Percentiles rank a stretch among this genome's conserved stretches.
Evolutionary conservation across 169 alveolate genomes (phyloP).

Genomic region (Cryptosporidium bovis): DNA sequence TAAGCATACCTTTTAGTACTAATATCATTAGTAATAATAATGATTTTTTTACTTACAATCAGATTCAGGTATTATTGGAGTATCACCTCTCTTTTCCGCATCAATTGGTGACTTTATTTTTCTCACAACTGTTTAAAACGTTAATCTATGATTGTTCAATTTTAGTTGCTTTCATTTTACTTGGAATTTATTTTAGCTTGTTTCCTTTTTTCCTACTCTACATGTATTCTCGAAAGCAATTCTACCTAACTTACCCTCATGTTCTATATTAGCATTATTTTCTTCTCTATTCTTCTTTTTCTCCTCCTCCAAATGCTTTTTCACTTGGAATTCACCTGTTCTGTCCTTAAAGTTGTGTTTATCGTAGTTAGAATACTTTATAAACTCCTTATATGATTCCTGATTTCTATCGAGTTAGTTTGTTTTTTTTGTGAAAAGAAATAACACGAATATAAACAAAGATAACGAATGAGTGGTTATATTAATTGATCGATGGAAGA

Average conservation of each 20-base stretch:
- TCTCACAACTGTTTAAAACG: conserved; percentile 8
- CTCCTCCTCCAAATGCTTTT: conserved; percentile 20
- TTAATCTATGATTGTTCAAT: background rate
- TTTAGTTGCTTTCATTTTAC: too few species aligned
- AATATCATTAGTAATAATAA: background rate
- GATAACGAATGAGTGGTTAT: background rate
- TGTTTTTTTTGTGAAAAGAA: background rate
- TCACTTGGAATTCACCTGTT: background rate
- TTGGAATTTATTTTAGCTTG: too few species aligned
- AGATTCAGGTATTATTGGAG: conserved; percentile 11
- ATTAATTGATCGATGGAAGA: background rate
- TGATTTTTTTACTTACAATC: conserved; percentile 12
- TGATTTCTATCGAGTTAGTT: conserved; percentile 9
- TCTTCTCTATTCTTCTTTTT: background rate
- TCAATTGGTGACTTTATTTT: conserved; percentile 37
- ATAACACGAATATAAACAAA: too few species aligned
- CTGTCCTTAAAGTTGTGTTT: conserved; percentile 2
- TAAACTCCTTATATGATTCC: conserved; percentile 51
- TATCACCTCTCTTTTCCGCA: conserved; percentile 16
- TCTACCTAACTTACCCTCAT: too few species aligned
- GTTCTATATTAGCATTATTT: background rate
- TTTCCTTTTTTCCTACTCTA: too few species aligned
- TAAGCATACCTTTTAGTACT: background rate
- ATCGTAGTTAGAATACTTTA: conserved; percentile 5
- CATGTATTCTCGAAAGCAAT: too few species aligned